A percentile compares a stretch with the other conserved stretches of the same genome.
These are phyloP conservation scores for Pisolithus orientalis DNA, from an alignment of 768 basidiomycete genomes.

Conservation along the genomic window DNA sequence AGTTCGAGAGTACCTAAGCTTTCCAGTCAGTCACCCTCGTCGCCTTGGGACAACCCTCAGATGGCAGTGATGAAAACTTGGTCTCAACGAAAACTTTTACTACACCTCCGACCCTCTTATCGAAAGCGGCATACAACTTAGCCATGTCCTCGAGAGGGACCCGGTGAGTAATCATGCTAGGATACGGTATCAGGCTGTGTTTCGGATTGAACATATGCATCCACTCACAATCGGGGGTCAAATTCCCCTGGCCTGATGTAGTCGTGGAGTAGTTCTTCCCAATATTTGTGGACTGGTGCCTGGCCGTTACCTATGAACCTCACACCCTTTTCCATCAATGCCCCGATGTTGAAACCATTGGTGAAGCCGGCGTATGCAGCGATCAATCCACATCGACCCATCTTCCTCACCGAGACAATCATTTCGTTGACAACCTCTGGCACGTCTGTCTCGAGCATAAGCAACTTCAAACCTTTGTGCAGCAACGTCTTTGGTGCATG, in stretches of 20 bases:
- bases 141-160: constrained; percentile 62
- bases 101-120: constrained; percentile 49
- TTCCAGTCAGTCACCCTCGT: constrained; percentile 49
- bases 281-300: constrained; percentile 69
- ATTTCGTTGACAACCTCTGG: constrained; percentile 57
- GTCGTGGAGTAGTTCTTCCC: constrained; percentile 62
- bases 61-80: constrained; percentile 39
- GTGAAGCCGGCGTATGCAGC: constrained; percentile 64
- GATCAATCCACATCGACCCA: constrained; percentile 56
- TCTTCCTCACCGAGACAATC: constrained; percentile 44
- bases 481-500: constrained; percentile 61
- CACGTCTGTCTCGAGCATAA: constrained; percentile 73
- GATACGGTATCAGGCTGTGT: neutral
- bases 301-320: constrained; percentile 70
- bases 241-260: constrained; percentile 61
- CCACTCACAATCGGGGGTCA: constrained; percentile 52
- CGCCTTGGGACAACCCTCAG: constrained; percentile 44
- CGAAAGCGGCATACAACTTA: constrained; percentile 58
- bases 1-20: neutral
- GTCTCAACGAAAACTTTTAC: constrained; percentile 76
- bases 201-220: neutral
- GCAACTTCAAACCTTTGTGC: constrained; percentile 62
- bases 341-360: constrained; percentile 65
- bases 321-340: constrained; percentile 73
- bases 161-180: constrained; percentile 49